Conservation (phyloP, 192 early-diverging fungal genomes). For the Backusella mclennaniae region DNA sequence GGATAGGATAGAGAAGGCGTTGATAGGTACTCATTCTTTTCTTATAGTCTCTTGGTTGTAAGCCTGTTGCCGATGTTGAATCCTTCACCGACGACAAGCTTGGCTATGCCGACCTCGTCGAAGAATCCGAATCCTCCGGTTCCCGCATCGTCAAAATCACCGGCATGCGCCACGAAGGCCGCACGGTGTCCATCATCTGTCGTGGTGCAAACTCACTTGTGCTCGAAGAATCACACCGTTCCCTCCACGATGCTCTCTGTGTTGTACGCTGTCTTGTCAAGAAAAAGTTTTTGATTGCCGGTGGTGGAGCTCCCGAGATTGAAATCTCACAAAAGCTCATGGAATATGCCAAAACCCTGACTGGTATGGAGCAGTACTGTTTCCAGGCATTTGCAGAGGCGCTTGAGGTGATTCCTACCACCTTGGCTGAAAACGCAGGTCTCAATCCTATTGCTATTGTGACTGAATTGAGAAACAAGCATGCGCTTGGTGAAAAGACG, state of each 20-base stretch:
- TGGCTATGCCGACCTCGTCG: conserved; percentile 92
- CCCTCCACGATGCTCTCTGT: conserved; percentile 97
- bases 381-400: conserved; percentile 98
- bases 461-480: conserved; percentile 94
- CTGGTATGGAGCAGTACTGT: conserved; percentile 96
- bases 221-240: conserved; percentile 96
- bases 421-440: conserved; percentile 97
- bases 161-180: conserved; percentile 88
- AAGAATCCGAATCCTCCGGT: conserved; percentile 86
- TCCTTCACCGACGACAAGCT: conserved; percentile 99
- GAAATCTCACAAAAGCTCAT: conserved; percentile 86
- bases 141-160: conserved; percentile 90
- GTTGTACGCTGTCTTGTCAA: conserved; percentile 98
- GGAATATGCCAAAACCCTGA: conserved; percentile 84
- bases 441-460: conserved; percentile 98
- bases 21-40: neutral
- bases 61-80: conserved; percentile 99
- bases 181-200: conserved; percentile 92
- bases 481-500: conserved; percentile 88
- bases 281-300: conserved; percentile 94
- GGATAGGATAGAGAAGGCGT: neutral
- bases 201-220: conserved; percentile 96
- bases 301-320: conserved; percentile 98
- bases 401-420: conserved; percentile 95
- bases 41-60: conserved; percentile 88